phyloP scores from a whole-genome alignment of 2,329 filamentous ascomycete genomes.

The Ophiostoma australiae region DNA sequence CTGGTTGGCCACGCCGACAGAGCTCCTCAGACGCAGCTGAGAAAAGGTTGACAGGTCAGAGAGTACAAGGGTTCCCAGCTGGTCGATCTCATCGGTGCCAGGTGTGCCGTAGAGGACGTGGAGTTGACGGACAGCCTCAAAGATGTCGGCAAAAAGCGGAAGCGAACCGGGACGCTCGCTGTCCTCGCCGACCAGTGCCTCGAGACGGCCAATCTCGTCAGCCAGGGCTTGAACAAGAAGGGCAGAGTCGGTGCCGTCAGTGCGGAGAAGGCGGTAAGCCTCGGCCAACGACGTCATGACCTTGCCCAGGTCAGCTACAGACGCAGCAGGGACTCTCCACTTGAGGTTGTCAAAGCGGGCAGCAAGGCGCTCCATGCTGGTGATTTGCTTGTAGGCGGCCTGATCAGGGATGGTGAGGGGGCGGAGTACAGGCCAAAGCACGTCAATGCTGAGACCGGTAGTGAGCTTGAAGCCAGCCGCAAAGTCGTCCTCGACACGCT shows the following conservation, averaged over 20 bases:
- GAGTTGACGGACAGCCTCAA: constrained; percentile 54
- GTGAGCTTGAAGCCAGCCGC: constrained; percentile 64
- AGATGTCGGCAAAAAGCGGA: constrained; percentile 52
- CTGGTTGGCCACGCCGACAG: constrained; percentile 36
- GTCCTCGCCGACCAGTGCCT: constrained; percentile 42
- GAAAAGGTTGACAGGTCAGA: constrained; percentile 43
- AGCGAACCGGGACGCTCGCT: constrained; percentile 46
- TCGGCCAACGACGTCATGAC: constrained; percentile 52
- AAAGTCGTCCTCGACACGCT: constrained; percentile 53
- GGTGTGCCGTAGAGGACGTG: constrained; percentile 39
- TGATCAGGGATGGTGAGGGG: constrained; percentile 53
- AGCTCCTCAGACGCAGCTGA: constrained; percentile 42
- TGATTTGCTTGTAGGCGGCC: constrained; percentile 42
- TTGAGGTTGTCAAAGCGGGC: constrained; percentile 56
- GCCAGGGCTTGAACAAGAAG: constrained; percentile 47
- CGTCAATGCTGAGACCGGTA: constrained; percentile 75
- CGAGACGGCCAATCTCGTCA: constrained; percentile 49
- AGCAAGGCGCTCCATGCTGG: constrained; percentile 53
- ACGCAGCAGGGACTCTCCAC: constrained; percentile 50
- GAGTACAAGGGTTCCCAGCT: constrained; percentile 37
- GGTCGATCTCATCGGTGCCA: constrained; percentile 17
- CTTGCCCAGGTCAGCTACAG: constrained; percentile 48
- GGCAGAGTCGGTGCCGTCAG: constrained; percentile 34
- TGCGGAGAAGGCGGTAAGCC: constrained; percentile 52
- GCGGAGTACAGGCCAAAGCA: constrained; percentile 67